A percentile compares a stretch with the other conserved stretches of the same genome.
These are phyloP conservation scores for Lithospermum erythrorhizon DNA, from an alignment of 257 asterid species.

Conservation along the genomic window DNA sequence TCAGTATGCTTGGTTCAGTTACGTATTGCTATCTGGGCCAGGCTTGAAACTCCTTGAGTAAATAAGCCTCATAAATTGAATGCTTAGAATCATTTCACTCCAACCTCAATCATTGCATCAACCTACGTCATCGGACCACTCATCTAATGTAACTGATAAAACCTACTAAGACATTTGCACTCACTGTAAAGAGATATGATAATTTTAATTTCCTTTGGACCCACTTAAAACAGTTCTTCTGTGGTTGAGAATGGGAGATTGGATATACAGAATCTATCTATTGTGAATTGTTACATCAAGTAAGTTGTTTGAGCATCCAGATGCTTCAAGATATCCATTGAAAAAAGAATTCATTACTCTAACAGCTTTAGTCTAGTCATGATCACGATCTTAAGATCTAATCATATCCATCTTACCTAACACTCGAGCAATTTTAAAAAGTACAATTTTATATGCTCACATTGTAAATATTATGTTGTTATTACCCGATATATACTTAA, in stretches of 20 bases:
- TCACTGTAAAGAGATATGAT: not conserved
- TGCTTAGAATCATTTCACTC: constrained; percentile 93
- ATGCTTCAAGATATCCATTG: too few relatives aligned
- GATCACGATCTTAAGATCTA: too few relatives aligned
- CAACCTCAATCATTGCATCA: constrained; percentile 87
- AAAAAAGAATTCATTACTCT: too few relatives aligned
- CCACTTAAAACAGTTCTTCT: not conserved
- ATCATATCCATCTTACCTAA: too few relatives aligned
- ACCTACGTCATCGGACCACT: constrained; percentile 91
- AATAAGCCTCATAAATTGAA: constrained; percentile 91
- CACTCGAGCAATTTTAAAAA: too few relatives aligned
- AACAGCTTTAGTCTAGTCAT: too few relatives aligned
- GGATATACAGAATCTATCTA: not conserved
- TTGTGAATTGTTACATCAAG: not conserved
- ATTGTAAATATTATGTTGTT: too few relatives aligned
- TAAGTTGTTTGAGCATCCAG: not conserved
- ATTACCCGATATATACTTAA: too few relatives aligned
- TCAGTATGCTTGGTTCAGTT: too few relatives aligned
- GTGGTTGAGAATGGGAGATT: too few relatives aligned
- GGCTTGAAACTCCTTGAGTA: constrained; percentile 85
- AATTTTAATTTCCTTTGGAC: not conserved
- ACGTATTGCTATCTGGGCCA: constrained; percentile 59
- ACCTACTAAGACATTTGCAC: constrained; percentile 37
- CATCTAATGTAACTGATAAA: constrained; percentile 93
- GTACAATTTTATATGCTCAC: too few relatives aligned